Percentiles rank a stretch among this genome's conserved stretches.
Evolutionary conservation across 2,329 filamentous ascomycete species (phyloP).

Genomic region (Aspergillus luchuensis): DNA sequence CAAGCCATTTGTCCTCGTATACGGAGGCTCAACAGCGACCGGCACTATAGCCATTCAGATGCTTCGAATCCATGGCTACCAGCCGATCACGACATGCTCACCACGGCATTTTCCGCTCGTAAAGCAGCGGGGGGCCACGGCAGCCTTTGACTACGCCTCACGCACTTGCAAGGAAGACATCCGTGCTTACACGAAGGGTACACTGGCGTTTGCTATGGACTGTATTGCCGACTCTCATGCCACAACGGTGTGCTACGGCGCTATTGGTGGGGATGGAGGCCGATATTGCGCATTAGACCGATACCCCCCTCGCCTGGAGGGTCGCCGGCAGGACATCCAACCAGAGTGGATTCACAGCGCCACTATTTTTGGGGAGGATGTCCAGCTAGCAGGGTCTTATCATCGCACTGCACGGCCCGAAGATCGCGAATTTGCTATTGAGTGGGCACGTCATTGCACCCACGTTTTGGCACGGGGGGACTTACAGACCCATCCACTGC

Average conservation of each 20-base stretch:
- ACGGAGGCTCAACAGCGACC: conserved; percentile 3
- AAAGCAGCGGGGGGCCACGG: background rate
- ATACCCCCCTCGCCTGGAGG: no score
- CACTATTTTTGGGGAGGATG: no score
- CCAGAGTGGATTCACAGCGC: no score
- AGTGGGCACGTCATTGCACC: no score
- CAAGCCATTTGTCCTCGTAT: conserved; percentile 2
- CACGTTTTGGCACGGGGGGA: background rate
- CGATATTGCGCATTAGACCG: background rate
- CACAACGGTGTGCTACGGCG: conserved; percentile 5
- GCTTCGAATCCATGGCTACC: background rate
- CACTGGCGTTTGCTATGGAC: background rate
- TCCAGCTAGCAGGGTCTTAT: background rate
- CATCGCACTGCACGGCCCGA: background rate
- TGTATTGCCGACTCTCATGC: background rate
- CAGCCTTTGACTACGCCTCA: conserved; percentile 7
- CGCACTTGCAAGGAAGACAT: conserved; percentile 3
- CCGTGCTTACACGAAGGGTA: background rate
- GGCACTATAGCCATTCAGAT: background rate
- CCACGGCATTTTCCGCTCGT: conserved; percentile 6
- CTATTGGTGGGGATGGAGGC: conserved; percentile 2
- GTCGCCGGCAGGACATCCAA: no score
- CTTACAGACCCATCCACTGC: background rate
- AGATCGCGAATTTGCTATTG: background rate
- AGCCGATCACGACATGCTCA: conserved; percentile 6